phyloP scores from a whole-genome alignment of 768 basidiomycete genomes.

The Mycena rosella region DNA sequence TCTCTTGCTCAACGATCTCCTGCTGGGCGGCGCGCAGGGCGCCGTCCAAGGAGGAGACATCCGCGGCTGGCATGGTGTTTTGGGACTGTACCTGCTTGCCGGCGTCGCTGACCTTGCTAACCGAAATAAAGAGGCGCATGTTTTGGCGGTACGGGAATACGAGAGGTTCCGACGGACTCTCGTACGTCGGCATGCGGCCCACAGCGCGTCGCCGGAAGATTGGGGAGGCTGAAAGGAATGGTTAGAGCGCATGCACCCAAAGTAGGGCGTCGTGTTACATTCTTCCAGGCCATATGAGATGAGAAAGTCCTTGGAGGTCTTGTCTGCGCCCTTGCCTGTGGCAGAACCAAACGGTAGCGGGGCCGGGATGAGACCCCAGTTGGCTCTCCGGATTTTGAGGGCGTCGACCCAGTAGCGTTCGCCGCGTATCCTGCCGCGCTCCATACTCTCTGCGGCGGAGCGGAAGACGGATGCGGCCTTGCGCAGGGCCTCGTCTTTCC shows the following conservation, averaged over 20 bases:
- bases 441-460: constrained; percentile 76
- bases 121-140: constrained; percentile 72
- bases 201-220: constrained; percentile 76
- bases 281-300: constrained; percentile 87
- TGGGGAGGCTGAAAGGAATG: constrained; percentile 65
- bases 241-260: constrained; percentile 11
- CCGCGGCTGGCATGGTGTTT: constrained; percentile 50
- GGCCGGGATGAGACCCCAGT: constrained; percentile 86
- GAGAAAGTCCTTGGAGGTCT: constrained; percentile 84
- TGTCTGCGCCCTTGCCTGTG: constrained; percentile 82
- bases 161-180: constrained; percentile 57
- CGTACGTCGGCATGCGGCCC: constrained; percentile 72
- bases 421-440: constrained; percentile 68
- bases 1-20: constrained; percentile 85
- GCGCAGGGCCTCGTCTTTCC: constrained; percentile 84
- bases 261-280: constrained; percentile 61
- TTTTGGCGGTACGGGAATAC: constrained; percentile 76
- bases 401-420: constrained; percentile 90
- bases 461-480: constrained; percentile 81
- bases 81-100: constrained; percentile 51
- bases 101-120: constrained; percentile 52
- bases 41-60: constrained; percentile 59
- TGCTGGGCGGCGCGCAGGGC: constrained; percentile 71
- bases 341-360: constrained; percentile 79
- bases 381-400: constrained; percentile 77